Evolutionary conservation across 2,329 filamentous ascomycete species (phyloP).

Genomic region (Phyllachora maydis): DNA sequence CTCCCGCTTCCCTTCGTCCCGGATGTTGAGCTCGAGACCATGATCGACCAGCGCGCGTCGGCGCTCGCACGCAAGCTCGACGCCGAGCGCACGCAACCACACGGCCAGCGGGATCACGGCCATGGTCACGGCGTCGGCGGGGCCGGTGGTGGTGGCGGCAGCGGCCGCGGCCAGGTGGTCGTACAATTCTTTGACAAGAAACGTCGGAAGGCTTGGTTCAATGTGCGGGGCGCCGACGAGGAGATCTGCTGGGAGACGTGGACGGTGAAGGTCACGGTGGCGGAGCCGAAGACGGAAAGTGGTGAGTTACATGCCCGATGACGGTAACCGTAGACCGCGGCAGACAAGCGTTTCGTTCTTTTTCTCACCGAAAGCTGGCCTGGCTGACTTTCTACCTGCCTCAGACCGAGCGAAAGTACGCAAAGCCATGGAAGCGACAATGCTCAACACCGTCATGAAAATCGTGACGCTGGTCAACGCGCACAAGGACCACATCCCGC

Average conservation of each 20-base stretch:
- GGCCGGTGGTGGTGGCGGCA: constrained; percentile 12
- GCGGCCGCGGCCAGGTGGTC: constrained; percentile 56
- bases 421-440: constrained; percentile 73
- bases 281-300: constrained; percentile 70
- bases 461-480: constrained; percentile 72
- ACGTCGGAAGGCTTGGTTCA: constrained; percentile 56
- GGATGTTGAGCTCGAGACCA: constrained; percentile 76
- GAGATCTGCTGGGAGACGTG: constrained; percentile 95
- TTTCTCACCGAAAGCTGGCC: constrained; percentile 1
- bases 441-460: constrained; percentile 74
- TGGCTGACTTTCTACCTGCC: neutral
- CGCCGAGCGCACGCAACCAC: constrained; percentile 22
- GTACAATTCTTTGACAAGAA: constrained; percentile 94
- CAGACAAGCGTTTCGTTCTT: constrained; percentile 1
- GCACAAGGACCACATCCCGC: constrained; percentile 90
- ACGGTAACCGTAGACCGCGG: too few relatives aligned
- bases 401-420: constrained; percentile 74
- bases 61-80: constrained; percentile 62
- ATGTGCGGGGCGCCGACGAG: constrained; percentile 60
- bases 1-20: constrained; percentile 76
- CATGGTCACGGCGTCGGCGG: constrained; percentile 2
- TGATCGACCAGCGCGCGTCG: constrained; percentile 75
- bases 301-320: constrained; percentile 35
- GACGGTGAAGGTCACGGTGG: constrained; percentile 85
- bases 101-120: constrained; percentile 4